Conservation (phyloP, 177 flowering plant genomes). For the Vitis hybrid region DNA sequence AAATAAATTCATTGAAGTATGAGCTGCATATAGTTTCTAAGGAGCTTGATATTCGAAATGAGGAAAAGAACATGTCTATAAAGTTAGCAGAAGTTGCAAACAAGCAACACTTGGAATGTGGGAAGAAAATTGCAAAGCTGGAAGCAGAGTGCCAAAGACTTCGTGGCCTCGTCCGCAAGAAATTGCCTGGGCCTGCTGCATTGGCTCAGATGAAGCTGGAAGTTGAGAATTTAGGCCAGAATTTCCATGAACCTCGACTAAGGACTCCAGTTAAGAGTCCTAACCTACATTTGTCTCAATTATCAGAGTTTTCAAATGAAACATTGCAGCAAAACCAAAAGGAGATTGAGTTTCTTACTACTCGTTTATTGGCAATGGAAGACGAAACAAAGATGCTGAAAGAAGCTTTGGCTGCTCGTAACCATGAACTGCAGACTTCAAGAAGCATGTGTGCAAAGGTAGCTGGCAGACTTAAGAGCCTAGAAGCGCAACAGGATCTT, state of each 20-base stretch:
- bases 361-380: slow-evolving; percentile 81
- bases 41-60: slow-evolving; percentile 92
- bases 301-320: slow-evolving; percentile 66
- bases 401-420: slow-evolving; percentile 92
- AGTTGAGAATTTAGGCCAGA: slow-evolving; percentile 80
- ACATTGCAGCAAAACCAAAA: slow-evolving; percentile 63
- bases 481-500: slow-evolving; percentile 64
- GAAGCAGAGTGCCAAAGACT: slow-evolving; percentile 96
- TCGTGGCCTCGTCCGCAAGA: slow-evolving; percentile 89
- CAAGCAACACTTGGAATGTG: slow-evolving; percentile 87
- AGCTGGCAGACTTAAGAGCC: slow-evolving; percentile 64
- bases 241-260: slow-evolving; percentile 55
- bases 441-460: slow-evolving; percentile 85
- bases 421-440: slow-evolving; percentile 79
- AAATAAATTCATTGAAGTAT: slow-evolving; percentile 80
- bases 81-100: slow-evolving; percentile 84
- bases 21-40: slow-evolving; percentile 72
- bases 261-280: slow-evolving; percentile 61
- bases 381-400: slow-evolving; percentile 97
- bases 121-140: slow-evolving; percentile 80
- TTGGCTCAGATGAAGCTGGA: slow-evolving; percentile 96
- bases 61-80: slow-evolving; percentile 90
- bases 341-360: slow-evolving; percentile 82
- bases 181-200: slow-evolving; percentile 97
- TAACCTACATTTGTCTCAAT: slow-evolving; percentile 39